phyloP scores from a whole-genome alignment of 345 rosid species.

The Eucalyptus lansdowneana region DNA sequence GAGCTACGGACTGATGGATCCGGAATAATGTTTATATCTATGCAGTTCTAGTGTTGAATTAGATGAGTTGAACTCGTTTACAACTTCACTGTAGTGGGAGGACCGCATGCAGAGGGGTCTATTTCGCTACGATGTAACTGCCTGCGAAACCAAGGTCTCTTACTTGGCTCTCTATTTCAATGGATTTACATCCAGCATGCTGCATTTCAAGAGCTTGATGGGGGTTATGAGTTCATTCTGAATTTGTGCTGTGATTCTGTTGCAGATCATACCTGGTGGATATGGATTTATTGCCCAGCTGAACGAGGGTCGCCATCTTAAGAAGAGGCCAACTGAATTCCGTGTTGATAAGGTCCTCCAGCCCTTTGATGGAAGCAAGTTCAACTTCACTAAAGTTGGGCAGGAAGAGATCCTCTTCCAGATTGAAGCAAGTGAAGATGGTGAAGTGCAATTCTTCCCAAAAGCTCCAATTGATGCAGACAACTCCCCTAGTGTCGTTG shows the following conservation, averaged over 20 bases:
- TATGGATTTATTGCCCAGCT: constrained; percentile 89
- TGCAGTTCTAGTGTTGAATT: not conserved
- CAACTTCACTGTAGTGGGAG: constrained; percentile 64
- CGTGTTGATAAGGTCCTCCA: constrained; percentile 88
- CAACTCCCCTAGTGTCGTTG: constrained; percentile 81
- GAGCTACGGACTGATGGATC: not conserved
- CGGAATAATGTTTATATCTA: not conserved
- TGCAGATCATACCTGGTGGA: constrained; percentile 80
- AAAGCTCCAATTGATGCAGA: constrained; percentile 51
- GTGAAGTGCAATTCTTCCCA: constrained; percentile 46
- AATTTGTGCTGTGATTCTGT: not conserved
- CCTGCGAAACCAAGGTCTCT: constrained; percentile 87
- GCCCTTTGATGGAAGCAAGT: constrained; percentile 84
- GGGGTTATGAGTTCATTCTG: not conserved
- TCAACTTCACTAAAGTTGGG: constrained; percentile 88
- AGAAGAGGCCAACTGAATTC: constrained; percentile 96
- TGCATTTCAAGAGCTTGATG: not conserved
- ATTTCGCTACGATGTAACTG: constrained; percentile 91
- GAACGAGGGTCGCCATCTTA: constrained; percentile 91
- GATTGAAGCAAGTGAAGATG: constrained; percentile 75
- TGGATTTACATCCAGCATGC: not conserved
- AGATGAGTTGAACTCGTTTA: not conserved
- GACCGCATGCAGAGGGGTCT: constrained; percentile 82
- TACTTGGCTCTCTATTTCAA: not conserved
- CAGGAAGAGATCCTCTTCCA: constrained; percentile 96